phyloP scores from a whole-genome alignment of 768 basidiomycete genomes.

The Termitomyces sp. region DNA sequence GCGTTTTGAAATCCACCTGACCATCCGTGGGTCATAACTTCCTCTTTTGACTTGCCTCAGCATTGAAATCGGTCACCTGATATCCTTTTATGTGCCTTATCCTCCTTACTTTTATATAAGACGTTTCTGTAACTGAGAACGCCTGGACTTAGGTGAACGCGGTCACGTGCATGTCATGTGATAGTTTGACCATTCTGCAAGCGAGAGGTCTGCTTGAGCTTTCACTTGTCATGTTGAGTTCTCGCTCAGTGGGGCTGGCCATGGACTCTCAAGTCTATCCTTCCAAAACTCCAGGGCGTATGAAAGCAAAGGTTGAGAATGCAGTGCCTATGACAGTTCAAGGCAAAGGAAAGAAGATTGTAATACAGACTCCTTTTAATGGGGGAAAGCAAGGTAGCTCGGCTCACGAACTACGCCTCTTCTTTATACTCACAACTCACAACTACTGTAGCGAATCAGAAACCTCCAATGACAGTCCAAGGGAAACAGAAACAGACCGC shows the following conservation, averaged over 20 bases:
- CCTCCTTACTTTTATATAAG: no score
- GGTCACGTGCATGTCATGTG: background rate
- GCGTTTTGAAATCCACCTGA: no score
- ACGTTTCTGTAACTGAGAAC: no score
- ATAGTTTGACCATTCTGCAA: background rate
- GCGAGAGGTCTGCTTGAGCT: background rate
- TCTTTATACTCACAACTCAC: background rate
- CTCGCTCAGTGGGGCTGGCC: constrained; percentile 25
- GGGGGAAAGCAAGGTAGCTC: constrained; percentile 25
- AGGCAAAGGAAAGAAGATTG: constrained; percentile 36
- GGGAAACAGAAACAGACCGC: constrained; percentile 14
- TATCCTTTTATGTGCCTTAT: no score
- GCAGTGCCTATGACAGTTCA: constrained; percentile 36
- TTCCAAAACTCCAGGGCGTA: constrained; percentile 54
- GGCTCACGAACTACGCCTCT: background rate
- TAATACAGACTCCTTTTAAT: constrained; percentile 31
- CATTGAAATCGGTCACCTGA: no score
- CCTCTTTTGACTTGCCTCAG: no score
- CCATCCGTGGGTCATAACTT: no score
- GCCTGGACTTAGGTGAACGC: background rate
- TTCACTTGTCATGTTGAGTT: constrained; percentile 29
- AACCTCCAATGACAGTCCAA: constrained; percentile 13
- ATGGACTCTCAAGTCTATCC: constrained; percentile 25
- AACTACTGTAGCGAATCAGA: constrained; percentile 12
- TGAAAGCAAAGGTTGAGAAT: constrained; percentile 44